Evolutionary conservation across 495 filamentous ascomycete species (phyloP).

Genomic region (Penicillium riverlandense): DNA sequence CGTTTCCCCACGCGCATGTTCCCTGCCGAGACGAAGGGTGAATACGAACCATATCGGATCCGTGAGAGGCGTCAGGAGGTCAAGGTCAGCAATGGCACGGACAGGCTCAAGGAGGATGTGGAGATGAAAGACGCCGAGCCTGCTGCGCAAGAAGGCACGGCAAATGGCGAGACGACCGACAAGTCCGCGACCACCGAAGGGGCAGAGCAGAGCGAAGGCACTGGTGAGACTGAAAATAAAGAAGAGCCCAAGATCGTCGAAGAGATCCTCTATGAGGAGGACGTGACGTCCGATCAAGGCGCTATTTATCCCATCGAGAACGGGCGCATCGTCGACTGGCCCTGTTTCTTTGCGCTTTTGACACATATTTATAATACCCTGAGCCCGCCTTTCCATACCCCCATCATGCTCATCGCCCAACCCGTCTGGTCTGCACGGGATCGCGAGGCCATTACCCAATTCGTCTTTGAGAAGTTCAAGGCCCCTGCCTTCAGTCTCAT

Average conservation of each 20-base stretch:
- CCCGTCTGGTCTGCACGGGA: conserved; percentile 82
- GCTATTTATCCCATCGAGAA: conserved; percentile 80
- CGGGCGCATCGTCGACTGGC: conserved; percentile 83
- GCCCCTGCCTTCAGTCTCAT: conserved; percentile 82
- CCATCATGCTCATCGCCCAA: conserved; percentile 78
- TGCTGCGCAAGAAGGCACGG: conserved; percentile 8
- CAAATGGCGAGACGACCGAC: conserved; percentile 3
- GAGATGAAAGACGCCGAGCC: conserved; percentile 34
- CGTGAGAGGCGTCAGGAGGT: conserved; percentile 58
- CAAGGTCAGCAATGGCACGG: conserved; percentile 28
- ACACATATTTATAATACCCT: conserved; percentile 79
- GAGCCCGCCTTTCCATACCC: conserved; percentile 86
- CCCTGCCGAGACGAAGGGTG: conserved; percentile 64
- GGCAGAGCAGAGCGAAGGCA: conserved; percentile 1
- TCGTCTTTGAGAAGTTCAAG: conserved; percentile 96
- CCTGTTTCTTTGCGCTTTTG: conserved; percentile 85
- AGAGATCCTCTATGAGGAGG: conserved; percentile 71
- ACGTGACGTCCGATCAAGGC: conserved; percentile 77
- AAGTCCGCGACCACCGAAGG: neutral
- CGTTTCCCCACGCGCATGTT: conserved; percentile 93
- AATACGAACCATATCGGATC: conserved; percentile 79
- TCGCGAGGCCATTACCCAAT: conserved; percentile 75
- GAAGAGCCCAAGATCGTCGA: conserved; percentile 23
- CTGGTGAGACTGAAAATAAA: conserved; percentile 5
- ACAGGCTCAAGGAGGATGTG: conserved; percentile 37